phyloP scores from a whole-genome alignment of 2,329 filamentous ascomycete genomes.

The Paecilomyces sp. region DNA sequence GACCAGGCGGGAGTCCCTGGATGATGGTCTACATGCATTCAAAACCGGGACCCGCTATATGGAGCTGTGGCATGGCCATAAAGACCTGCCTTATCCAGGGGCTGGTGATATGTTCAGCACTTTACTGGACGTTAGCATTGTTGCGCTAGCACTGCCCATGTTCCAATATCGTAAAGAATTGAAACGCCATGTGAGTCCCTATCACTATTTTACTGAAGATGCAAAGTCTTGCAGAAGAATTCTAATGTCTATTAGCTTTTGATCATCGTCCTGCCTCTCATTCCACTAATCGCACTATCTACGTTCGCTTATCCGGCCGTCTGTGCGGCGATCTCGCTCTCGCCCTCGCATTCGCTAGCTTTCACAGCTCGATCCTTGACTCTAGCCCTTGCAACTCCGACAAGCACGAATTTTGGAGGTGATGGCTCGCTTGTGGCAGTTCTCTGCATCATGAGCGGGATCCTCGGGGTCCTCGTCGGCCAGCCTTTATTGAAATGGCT shows the following conservation, averaged over 20 bases:
- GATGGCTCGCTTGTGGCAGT: neutral
- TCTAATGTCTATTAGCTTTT: neutral
- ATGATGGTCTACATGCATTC: neutral
- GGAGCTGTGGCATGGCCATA: neutral
- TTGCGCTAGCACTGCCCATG: neutral
- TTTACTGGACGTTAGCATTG: neutral
- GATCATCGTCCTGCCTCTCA: neutral
- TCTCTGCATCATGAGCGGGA: neutral
- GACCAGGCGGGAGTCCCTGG: neutral
- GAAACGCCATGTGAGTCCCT: neutral
- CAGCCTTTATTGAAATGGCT: neutral
- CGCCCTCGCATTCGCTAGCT: neutral
- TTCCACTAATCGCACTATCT: neutral
- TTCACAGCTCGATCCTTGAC: neutral
- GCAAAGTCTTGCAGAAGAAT: neutral
- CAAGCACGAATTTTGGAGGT: neutral
- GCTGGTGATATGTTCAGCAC: neutral
- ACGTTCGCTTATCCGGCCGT: neutral
- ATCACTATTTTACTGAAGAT: too few relatives aligned
- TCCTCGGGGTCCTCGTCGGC: neutral
- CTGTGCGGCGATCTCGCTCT: neutral
- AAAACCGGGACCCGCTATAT: neutral
- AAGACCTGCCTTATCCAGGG: neutral
- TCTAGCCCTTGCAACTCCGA: neutral
- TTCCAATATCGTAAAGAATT: neutral